Percentiles rank a stretch among this genome's conserved stretches.
Conservation (phyloP, 148 eudicot species). For the Cornus controversa region DNA sequence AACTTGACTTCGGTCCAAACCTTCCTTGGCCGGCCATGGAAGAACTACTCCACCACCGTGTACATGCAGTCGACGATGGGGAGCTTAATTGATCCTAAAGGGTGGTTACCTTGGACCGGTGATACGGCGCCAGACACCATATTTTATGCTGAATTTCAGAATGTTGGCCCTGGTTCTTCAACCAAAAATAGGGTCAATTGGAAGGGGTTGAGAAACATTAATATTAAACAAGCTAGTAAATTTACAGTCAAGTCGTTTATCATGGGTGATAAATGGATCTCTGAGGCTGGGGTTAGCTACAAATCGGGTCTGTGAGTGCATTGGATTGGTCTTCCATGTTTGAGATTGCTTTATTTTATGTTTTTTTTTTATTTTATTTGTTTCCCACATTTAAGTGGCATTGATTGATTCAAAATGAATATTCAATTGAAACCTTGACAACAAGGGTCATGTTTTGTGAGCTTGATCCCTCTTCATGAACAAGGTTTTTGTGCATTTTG, state of each 20-base stretch:
- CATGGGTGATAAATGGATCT: constrained; percentile 32
- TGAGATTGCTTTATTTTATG: not conserved
- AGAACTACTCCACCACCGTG: constrained; percentile 30
- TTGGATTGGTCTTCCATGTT: not conserved
- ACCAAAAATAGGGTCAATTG: constrained; percentile 29
- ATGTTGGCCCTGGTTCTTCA: constrained; percentile 24
- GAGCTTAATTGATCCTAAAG: constrained; percentile 21
- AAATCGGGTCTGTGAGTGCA: constrained; percentile 23
- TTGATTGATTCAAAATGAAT: not conserved
- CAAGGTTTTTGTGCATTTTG: too few relatives aligned
- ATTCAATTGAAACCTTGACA: not conserved
- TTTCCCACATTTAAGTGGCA: not conserved
- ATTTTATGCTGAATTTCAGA: constrained; percentile 26
- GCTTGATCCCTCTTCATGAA: too few relatives aligned
- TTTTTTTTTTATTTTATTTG: too few relatives aligned
- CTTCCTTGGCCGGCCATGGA: constrained; percentile 42
- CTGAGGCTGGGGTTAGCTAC: constrained; percentile 19
- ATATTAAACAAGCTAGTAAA: constrained; percentile 16
- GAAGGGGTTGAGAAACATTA: constrained; percentile 31
- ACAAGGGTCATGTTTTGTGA: too few relatives aligned
- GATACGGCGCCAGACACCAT: constrained; percentile 24
- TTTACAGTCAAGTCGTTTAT: constrained; percentile 35
- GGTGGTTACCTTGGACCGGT: constrained; percentile 32
- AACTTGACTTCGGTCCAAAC: constrained; percentile 20
- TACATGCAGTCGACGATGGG: constrained; percentile 19